Evolutionary conservation across 2,329 filamentous ascomycete genomes (phyloP).

Genomic region (Lachnellula occidentalis): DNA sequence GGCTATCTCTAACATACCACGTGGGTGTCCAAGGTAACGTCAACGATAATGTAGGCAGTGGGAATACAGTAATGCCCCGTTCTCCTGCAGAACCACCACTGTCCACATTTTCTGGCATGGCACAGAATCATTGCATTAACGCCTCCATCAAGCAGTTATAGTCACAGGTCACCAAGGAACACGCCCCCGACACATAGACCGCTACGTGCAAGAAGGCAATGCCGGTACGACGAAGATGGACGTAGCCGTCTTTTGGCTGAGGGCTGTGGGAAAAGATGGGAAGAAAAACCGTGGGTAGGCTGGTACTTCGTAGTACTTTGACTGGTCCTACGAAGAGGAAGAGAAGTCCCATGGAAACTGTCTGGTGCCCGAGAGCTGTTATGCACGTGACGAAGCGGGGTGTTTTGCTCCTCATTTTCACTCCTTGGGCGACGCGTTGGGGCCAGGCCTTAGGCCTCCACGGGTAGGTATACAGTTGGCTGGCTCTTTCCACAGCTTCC

Average conservation of each 20-base stretch:
- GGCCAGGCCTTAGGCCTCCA: too few species aligned
- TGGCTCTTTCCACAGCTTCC: too few species aligned
- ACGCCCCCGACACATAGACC: slow-evolving; percentile 47
- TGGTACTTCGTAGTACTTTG: neutral
- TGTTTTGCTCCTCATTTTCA: too few species aligned
- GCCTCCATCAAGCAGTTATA: slow-evolving; percentile 28
- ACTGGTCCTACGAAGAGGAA: neutral
- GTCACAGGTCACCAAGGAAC: slow-evolving; percentile 50
- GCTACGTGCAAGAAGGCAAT: slow-evolving; percentile 47
- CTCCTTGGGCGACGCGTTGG: too few species aligned
- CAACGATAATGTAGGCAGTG: slow-evolving; percentile 52
- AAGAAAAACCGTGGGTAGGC: slow-evolving; percentile 31
- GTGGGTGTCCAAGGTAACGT: slow-evolving; percentile 53
- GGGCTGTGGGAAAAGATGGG: slow-evolving; percentile 45
- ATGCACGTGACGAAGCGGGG: too few species aligned
- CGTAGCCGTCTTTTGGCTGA: slow-evolving; percentile 50
- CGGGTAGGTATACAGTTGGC: too few species aligned
- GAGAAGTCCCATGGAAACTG: too few species aligned
- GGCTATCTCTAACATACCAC: too few species aligned
- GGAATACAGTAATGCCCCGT: slow-evolving; percentile 37
- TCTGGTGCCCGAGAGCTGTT: too few species aligned
- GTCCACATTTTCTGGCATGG: slow-evolving; percentile 47
- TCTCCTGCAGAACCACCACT: slow-evolving; percentile 40
- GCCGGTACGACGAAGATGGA: slow-evolving; percentile 49
- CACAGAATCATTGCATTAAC: slow-evolving; percentile 8